phyloP scores from a whole-genome alignment of 805 yeast species.

The Saturnispora zaruensis region DNA sequence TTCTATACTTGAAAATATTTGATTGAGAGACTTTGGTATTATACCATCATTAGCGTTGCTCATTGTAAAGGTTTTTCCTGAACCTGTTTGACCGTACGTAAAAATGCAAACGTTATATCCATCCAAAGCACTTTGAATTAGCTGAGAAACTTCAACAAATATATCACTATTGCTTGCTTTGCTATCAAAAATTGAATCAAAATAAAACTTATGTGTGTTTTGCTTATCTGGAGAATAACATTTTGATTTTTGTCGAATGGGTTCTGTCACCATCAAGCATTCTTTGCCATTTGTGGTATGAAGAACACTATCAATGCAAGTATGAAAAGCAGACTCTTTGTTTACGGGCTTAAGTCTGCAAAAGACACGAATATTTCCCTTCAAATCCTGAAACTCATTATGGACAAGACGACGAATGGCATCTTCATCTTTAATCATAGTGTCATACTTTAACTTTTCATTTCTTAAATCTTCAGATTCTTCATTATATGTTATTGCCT shows the following conservation, averaged over 20 bases:
- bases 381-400: constrained; percentile 69
- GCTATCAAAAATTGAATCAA: constrained; percentile 70
- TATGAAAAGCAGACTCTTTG: constrained; percentile 9
- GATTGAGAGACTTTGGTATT: constrained; percentile 66
- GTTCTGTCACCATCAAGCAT: constrained; percentile 24
- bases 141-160: constrained; percentile 77
- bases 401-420: constrained; percentile 51
- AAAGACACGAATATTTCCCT: constrained; percentile 87
- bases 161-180: constrained; percentile 48
- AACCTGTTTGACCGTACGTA: constrained; percentile 96
- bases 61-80: constrained; percentile 95
- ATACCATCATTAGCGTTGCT: constrained; percentile 62
- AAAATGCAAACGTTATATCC: constrained; percentile 90
- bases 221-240: constrained; percentile 12
- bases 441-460: constrained; percentile 12
- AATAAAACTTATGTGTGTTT: constrained; percentile 40
- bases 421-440: constrained; percentile 25
- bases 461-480: background rate
- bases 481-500: background rate
- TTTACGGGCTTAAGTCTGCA: constrained; percentile 70
- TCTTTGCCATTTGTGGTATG: constrained; percentile 21
- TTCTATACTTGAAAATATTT: constrained; percentile 53
- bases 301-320: constrained; percentile 10
- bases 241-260: constrained; percentile 5
- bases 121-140: constrained; percentile 78